Conservation (phyloP, 345 rosid genomes). For the Rhodomyrtus tomentosa region DNA sequence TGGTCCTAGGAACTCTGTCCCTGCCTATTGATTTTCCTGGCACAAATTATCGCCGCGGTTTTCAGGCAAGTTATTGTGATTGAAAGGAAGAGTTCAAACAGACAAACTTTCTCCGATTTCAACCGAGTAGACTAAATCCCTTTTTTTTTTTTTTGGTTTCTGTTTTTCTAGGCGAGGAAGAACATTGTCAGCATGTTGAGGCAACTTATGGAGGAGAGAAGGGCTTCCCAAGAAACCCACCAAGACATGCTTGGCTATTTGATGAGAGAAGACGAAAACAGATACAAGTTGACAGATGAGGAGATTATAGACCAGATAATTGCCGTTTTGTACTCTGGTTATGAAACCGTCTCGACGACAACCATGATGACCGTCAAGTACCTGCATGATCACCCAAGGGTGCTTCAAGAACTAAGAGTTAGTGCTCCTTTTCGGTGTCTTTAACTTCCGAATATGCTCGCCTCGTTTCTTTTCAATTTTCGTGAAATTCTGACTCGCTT, state of each 20-base stretch:
- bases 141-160: neutral
- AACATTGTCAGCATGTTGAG: slow-evolving; percentile 26
- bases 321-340: slow-evolving; percentile 63
- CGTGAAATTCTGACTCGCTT: neutral
- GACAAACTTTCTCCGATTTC: neutral
- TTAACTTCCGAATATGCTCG: neutral
- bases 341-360: slow-evolving; percentile 74
- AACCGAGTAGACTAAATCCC: too few species aligned
- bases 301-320: slow-evolving; percentile 68
- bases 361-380: slow-evolving; percentile 79
- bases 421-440: neutral
- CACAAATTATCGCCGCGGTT: slow-evolving; percentile 55
- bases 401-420: slow-evolving; percentile 61
- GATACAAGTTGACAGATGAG: slow-evolving; percentile 39
- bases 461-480: neutral
- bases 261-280: slow-evolving; percentile 32
- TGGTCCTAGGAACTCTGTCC: slow-evolving; percentile 68
- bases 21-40: slow-evolving; percentile 74
- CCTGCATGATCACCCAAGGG: slow-evolving; percentile 59
- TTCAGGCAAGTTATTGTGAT: slow-evolving; percentile 31
- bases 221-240: slow-evolving; percentile 25
- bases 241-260: slow-evolving; percentile 57
- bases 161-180: slow-evolving; percentile 44
- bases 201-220: slow-evolving; percentile 41
- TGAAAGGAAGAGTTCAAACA: neutral